Evolutionary conservation across 2,329 filamentous ascomycete genomes (phyloP), one percentile per base, ranked within the genome.

Genomic region (Pestalotiopsis sp.): DNA sequence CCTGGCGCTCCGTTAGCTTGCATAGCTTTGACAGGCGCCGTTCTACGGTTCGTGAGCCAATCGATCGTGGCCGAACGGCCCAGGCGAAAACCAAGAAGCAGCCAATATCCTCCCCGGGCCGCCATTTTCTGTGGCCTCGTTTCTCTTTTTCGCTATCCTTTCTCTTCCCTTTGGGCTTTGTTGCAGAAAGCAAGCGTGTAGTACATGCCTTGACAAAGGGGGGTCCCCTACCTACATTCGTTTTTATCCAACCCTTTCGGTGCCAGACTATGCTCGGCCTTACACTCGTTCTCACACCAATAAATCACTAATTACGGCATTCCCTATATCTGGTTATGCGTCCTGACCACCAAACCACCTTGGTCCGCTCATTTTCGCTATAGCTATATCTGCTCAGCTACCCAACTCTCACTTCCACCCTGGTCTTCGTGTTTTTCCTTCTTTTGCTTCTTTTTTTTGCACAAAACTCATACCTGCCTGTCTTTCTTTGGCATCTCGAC

Each of bases 1-100:
- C 72, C 66, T 72, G 68, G 67, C 63, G 66, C 69, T 73, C 75
- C 76, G 75, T 77, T 76, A 69, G 73, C 71, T 71, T 74, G 75
- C 76, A 76, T 76, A 71, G 72, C 73, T 72, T 36, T 70, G 71
- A 70, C 73, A 73, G 71, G 72, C 73, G 71, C 75, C 74, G 72
- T 74, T 64, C 71, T 66, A 69, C 69, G 72, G 69, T 68, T 70
- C 69, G 61, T 65, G 45, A 70, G 75, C 76, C 76, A 78, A 78
- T 78, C 74, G 76, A 75, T 77, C 73, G n/a, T 69, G 63, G 45
- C 73, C 69, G 69, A 71, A 72, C 71, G 64, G 52, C 39, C 52
- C 13, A 20, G 20, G 55, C 14, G 20, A 66, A 70, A 74, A 75
- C 73, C 45, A 52, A 52, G 45, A 75, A 75, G 75, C 31, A 76